Base-by-base conservation (phyloP, 2,329 filamentous ascomycete species). In the Botrytis deweyae region DNA sequence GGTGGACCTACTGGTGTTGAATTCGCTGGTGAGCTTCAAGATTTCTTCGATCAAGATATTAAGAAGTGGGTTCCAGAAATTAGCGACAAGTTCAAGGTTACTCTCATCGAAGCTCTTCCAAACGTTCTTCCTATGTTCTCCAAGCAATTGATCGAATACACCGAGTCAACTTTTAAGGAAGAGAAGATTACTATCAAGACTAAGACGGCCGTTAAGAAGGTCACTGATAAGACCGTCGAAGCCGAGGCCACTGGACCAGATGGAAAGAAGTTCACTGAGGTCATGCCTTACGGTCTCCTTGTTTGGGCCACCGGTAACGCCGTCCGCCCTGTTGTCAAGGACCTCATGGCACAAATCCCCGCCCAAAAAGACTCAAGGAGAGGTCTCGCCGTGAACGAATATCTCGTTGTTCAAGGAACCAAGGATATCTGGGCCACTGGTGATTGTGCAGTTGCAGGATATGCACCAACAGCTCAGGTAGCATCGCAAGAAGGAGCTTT, bases 221-320 rank as follows among this genome's bases (percentile, higher is more conserved):
- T 99, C 75, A 97, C 94, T 46, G 92, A 96, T 80, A 97, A 93
- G 85, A 91, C 90, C 81, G 95, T 99, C 81, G 94, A 98, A 86
- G 96, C 95, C 77, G 93, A 97, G 83, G 89, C 90, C 69, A 91
- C 90, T 72, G 89, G 90, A 70, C 91, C 95, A 29, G 93, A 97
- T 79, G 96, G 96, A 82, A 89, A 90, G 85, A 98, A 97, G 87
- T 87, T 91, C 78, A 84, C 90, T 55, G 89, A 97, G 81, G 88
- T 88, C 72, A 94, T 98, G 78, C 95, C 96, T 76, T 99, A 97
- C 83, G 96, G 96, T 80, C 91, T 98, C 61, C 91, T 99, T 63
- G 96, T 99, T 77, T 99, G 96, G 96, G 96, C 96, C 68, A 99
- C 96, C 55, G 96, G 96, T 82, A 99, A 99, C 84, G 94, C 96